These are phyloP conservation scores for Cystobasidium onofrii DNA, from an alignment of 768 basidiomycete species.

Conservation along the genomic window DNA sequence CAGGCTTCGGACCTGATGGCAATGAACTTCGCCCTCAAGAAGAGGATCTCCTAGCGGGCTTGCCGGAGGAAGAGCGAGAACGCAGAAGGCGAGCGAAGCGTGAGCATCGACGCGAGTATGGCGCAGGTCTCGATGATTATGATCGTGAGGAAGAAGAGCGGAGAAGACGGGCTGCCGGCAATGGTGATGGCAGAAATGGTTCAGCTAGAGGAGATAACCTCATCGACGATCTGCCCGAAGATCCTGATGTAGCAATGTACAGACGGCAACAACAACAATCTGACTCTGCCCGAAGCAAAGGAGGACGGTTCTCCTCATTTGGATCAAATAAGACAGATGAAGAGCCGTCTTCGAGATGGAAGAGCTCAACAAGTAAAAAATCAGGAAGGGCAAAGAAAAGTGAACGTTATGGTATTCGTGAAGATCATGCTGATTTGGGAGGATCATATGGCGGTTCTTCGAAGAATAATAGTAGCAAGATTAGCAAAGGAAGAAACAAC, in stretches of 20 bases:
- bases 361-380: not conserved
- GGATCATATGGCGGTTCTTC: not conserved
- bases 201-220: not conserved
- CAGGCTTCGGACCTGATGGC: slow-evolving; percentile 1
- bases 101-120: not conserved
- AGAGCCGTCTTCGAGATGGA: not conserved
- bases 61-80: slow-evolving; percentile 18
- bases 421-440: slow-evolving; percentile 15
- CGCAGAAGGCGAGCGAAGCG: slow-evolving; percentile 10
- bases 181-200: not conserved
- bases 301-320: not conserved
- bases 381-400: slow-evolving; percentile 24
- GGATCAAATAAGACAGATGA: not conserved
- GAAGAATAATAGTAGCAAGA: not conserved
- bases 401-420: slow-evolving; percentile 16
- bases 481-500: not conserved
- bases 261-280: not conserved
- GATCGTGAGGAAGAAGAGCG: slow-evolving; percentile 14
- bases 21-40: slow-evolving; percentile 7
- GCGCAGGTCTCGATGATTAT: slow-evolving; percentile 14
- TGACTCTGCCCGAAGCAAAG: not conserved
- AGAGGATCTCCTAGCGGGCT: not conserved
- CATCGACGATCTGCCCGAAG: slow-evolving; percentile 23
- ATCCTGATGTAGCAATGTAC: slow-evolving; percentile 8
- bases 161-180: not conserved